These are phyloP conservation scores for Leccinum angustisporum DNA, from an alignment of 1,284 basidiomycete species.

Conservation along the genomic window DNA sequence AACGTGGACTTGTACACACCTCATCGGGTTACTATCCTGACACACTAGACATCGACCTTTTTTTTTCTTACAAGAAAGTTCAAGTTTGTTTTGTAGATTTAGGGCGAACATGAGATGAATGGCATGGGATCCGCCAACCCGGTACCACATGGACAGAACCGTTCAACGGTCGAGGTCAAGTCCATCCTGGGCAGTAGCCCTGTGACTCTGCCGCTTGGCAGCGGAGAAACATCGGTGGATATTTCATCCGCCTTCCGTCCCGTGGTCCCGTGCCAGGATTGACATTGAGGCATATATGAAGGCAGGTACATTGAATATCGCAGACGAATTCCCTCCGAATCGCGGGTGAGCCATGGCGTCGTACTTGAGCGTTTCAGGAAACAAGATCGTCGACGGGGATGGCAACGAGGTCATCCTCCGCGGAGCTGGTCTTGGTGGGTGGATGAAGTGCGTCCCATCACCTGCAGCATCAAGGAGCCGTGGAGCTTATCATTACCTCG, in stretches of 20 bases:
- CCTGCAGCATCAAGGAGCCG: conserved; percentile 9
- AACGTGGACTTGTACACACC: conserved; percentile 30
- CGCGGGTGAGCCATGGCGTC: conserved; percentile 27
- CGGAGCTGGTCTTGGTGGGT: conserved; percentile 69
- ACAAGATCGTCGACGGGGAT: conserved; percentile 55
- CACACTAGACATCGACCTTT: conserved; percentile 21
- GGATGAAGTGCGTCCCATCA: conserved; percentile 56
- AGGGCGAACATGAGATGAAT: conserved; percentile 8
- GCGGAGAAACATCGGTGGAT: conserved; percentile 16
- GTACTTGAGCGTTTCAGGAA: conserved; percentile 54
- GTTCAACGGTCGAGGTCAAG: neutral
- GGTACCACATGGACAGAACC: neutral
- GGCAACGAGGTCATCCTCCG: conserved; percentile 59
- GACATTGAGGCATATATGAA: conserved; percentile 11
- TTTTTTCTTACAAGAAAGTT: conserved; percentile 7
- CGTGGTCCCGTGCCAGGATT: neutral
- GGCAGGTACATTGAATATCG: neutral
- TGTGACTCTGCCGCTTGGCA: conserved; percentile 3
- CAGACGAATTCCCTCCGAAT: neutral
- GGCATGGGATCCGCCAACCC: neutral
- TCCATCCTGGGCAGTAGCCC: neutral
- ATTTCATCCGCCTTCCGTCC: neutral
- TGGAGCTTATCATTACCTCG: conserved; percentile 7
- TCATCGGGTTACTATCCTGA: conserved; percentile 15
- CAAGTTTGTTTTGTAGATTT: conserved; percentile 29